Conservation (phyloP, 2,329 filamentous ascomycete species). For the Sporothrix globosa region DNA sequence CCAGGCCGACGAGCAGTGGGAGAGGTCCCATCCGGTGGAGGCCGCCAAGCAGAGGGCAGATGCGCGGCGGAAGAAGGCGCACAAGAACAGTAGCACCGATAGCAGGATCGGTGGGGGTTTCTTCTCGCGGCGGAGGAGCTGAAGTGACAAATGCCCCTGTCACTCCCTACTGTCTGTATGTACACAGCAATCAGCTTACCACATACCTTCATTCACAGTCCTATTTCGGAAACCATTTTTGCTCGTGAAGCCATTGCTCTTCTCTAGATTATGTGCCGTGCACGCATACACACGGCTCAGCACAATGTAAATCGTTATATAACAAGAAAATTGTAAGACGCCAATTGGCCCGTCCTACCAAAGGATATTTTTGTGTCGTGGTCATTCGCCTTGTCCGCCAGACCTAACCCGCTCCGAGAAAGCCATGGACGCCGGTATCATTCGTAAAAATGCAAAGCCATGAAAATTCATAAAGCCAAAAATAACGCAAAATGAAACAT, state of each 20-base stretch:
- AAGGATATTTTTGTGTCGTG: constrained; percentile 20
- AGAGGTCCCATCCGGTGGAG: constrained; percentile 65
- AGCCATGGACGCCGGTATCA: constrained; percentile 18
- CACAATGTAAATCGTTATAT: constrained; percentile 2
- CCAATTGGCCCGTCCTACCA: background rate
- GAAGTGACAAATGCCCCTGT: background rate
- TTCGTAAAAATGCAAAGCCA: background rate
- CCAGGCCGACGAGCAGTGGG: constrained; percentile 75
- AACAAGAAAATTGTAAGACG: constrained; percentile 13
- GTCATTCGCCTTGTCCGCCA: background rate
- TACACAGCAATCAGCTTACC: too few species aligned
- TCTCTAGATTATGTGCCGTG: constrained; percentile 1
- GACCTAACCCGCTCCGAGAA: background rate
- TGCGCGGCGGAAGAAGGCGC: constrained; percentile 1
- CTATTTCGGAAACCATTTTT: background rate
- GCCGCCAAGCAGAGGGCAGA: constrained; percentile 35
- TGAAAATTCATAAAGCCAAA: too few species aligned
- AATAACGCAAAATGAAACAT: background rate
- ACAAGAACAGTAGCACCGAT: constrained; percentile 36
- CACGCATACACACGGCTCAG: background rate
- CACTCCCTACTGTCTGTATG: too few species aligned
- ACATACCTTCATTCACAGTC: background rate
- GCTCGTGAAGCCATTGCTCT: background rate
- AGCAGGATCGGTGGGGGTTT: background rate
- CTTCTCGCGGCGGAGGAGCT: constrained; percentile 15